phyloP scores from a whole-genome alignment of 768 basidiomycete genomes.

The Suillus decipiens region DNA sequence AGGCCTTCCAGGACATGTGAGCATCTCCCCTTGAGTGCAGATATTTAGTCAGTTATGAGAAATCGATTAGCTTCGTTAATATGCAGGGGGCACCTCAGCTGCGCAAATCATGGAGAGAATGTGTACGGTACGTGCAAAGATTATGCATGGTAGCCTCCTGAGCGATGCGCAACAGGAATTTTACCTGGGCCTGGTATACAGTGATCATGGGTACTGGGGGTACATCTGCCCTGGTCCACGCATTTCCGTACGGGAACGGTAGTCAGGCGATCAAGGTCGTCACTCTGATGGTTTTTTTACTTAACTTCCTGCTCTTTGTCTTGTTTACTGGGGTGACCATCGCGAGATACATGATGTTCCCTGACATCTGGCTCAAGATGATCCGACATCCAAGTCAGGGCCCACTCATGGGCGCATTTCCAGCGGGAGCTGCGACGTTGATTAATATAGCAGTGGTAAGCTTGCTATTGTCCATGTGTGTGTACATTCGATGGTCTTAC shows the following conservation, averaged over 20 bases:
- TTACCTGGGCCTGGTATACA: conserved; percentile 50
- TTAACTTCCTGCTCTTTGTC: conserved; percentile 44
- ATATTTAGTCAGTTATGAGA: not conserved
- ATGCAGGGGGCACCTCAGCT: conserved; percentile 14
- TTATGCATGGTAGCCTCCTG: not conserved
- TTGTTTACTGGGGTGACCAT: conserved; percentile 33
- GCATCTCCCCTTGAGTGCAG: not conserved
- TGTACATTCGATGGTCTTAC: not conserved
- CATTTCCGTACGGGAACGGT: conserved; percentile 43
- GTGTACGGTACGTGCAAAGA: conserved; percentile 33
- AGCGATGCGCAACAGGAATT: conserved; percentile 34
- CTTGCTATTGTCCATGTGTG: not conserved
- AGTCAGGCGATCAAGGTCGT: conserved; percentile 35
- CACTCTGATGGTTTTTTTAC: conserved; percentile 39
- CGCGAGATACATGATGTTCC: conserved; percentile 44
- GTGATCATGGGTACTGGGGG: conserved; percentile 51
- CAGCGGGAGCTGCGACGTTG: conserved; percentile 48
- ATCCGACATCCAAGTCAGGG: conserved; percentile 48
- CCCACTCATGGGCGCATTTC: conserved; percentile 44
- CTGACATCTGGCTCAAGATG: conserved; percentile 46
- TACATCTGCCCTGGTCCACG: conserved; percentile 40
- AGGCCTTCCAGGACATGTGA: not conserved
- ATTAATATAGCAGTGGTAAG: conserved; percentile 43
- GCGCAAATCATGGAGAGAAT: conserved; percentile 38
- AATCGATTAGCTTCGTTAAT: not conserved